A percentile compares a stretch with the other conserved stretches of the same genome.
Evolutionary conservation across 345 rosid genomes (phyloP).

Genomic region (Isatis tinctoria): DNA sequence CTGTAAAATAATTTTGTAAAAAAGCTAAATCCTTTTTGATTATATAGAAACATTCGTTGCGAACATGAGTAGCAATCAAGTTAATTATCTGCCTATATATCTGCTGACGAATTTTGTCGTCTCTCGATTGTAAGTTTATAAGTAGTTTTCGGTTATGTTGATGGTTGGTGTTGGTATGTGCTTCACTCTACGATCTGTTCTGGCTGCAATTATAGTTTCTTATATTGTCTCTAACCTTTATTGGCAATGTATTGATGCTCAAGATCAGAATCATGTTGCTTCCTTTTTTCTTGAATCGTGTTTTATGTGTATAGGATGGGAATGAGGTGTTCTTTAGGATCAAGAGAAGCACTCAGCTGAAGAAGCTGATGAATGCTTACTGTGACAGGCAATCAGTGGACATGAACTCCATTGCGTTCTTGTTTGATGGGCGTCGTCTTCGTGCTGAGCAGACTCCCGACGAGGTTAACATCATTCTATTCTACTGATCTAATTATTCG

Average conservation of each 20-base stretch:
- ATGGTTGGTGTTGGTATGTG: neutral
- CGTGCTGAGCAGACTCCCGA: slow-evolving; percentile 82
- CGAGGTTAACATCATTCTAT: slow-evolving; percentile 46
- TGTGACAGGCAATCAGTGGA: slow-evolving; percentile 83
- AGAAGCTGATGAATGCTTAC: slow-evolving; percentile 89
- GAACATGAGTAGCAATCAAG: neutral
- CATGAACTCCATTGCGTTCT: slow-evolving; percentile 70
- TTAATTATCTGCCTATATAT: neutral
- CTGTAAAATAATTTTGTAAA: neutral
- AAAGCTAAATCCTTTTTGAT: neutral
- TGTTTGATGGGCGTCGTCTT: slow-evolving; percentile 87
- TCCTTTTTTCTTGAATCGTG: neutral
- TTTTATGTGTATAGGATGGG: slow-evolving; percentile 54
- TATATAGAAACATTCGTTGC: neutral
- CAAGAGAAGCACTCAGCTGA: slow-evolving; percentile 78
- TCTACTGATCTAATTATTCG: neutral
- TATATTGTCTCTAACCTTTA: neutral
- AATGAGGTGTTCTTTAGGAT: slow-evolving; percentile 84
- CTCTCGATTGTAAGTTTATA: neutral
- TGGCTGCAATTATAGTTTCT: neutral
- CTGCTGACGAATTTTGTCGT: neutral
- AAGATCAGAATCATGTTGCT: neutral
- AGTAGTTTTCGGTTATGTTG: neutral
- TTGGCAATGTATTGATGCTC: slow-evolving; percentile 7
- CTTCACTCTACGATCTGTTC: neutral